These are phyloP conservation scores for Xenoacremonium recifei DNA, from an alignment of 2,329 filamentous ascomycete genomes.

Conservation along the genomic window DNA sequence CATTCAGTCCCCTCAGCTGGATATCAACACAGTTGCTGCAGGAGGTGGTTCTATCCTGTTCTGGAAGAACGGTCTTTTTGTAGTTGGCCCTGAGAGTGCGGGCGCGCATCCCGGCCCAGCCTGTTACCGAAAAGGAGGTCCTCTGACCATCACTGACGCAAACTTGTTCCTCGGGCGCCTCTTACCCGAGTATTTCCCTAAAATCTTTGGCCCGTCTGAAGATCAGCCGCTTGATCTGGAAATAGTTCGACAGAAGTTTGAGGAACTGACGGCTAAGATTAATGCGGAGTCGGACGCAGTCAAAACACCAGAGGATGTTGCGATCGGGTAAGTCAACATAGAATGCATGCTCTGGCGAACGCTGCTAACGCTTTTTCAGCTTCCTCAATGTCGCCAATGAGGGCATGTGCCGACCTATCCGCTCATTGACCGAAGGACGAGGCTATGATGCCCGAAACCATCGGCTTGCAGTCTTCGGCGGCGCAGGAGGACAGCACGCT, in stretches of 20 bases:
- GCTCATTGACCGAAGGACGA: constrained; percentile 64
- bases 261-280: neutral
- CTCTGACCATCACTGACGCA: constrained; percentile 68
- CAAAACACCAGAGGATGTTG: constrained; percentile 28
- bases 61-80: constrained; percentile 67
- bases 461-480: constrained; percentile 51
- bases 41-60: constrained; percentile 54
- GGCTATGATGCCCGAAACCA: constrained; percentile 28
- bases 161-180: constrained; percentile 64
- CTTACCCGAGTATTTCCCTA: constrained; percentile 60
- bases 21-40: constrained; percentile 67
- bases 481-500: constrained; percentile 66
- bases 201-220: constrained; percentile 11
- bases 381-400: constrained; percentile 75
- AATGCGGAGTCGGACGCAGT: neutral
- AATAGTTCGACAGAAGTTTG: neutral
- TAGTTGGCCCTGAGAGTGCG: constrained; percentile 70
- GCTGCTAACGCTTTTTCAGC: no score
- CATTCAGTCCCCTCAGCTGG: constrained; percentile 68
- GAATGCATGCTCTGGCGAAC: no score
- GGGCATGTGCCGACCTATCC: constrained; percentile 72
- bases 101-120: constrained; percentile 69
- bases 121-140: constrained; percentile 68
- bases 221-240: constrained; percentile 33
- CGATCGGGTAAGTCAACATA: no score